These are phyloP conservation scores for Penicillium glabrum DNA, from an alignment of 2,329 filamentous ascomycete species.

Conservation along the genomic window DNA sequence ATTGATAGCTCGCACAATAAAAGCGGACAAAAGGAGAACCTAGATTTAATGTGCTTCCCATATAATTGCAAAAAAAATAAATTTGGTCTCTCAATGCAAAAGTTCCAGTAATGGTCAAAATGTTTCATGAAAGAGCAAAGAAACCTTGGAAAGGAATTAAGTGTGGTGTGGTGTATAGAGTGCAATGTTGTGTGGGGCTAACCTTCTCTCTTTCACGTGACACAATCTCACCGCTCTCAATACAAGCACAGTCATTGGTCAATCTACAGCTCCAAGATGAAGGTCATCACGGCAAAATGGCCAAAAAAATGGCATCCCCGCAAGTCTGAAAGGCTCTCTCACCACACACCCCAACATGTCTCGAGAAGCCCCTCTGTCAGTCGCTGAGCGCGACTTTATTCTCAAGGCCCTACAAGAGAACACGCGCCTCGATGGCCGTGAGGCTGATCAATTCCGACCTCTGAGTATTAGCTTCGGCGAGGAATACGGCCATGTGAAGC, in stretches of 20 bases:
- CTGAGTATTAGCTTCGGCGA: conserved; percentile 81
- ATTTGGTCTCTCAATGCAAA: no score
- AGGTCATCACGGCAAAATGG: conserved; percentile 21
- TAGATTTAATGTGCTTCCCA: no score
- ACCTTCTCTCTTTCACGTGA: not conserved
- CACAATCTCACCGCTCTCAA: not conserved
- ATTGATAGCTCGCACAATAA: no score
- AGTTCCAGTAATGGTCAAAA: no score
- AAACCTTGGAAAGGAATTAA: no score
- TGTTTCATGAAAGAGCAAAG: no score
- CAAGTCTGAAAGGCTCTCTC: conserved; percentile 19
- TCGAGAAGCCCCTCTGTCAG: conserved; percentile 84
- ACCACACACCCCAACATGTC: conserved; percentile 62
- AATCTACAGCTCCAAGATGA: conserved; percentile 7
- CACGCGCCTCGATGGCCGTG: conserved; percentile 79
- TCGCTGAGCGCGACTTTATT: conserved; percentile 85
- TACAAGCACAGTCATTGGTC: not conserved
- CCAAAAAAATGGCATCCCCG: conserved; percentile 20
- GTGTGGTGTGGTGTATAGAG: no score
- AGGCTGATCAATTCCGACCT: conserved; percentile 75
- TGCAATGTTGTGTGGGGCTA: no score
- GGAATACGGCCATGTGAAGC: conserved; percentile 86
- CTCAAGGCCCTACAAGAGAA: conserved; percentile 77
- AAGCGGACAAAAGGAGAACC: no score
- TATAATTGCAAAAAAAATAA: no score